Conservation (phyloP, 2,329 filamentous ascomycete species). For the Aspergillus unguis region DNA sequence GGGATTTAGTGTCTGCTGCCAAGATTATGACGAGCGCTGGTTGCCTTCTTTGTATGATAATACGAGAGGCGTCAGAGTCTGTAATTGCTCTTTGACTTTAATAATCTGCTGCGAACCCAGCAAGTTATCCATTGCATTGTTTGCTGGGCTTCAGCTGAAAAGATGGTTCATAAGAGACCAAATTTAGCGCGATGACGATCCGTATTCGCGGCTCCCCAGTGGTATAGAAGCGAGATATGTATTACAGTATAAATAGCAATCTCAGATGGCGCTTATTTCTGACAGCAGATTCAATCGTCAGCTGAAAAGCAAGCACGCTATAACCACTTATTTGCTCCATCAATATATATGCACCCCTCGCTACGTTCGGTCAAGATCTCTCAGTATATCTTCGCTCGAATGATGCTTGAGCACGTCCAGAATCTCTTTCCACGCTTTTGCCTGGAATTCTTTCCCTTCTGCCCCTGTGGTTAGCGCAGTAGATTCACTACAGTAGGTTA, state of each 20-base stretch:
- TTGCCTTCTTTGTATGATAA: not conserved
- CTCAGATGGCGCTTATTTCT: not conserved
- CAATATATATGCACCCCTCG: no score
- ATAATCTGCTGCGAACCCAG: no score
- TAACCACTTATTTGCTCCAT: no score
- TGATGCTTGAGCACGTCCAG: conserved; percentile 30
- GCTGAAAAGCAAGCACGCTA: not conserved
- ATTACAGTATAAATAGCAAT: conserved; percentile 6
- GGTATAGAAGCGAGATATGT: not conserved
- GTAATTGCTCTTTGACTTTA: no score
- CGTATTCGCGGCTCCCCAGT: not conserved
- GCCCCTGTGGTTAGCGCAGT: conserved; percentile 29
- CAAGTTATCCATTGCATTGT: no score
- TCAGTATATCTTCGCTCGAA: conserved; percentile 3
- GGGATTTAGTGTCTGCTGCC: conserved; percentile 12
- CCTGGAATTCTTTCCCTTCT: conserved; percentile 36
- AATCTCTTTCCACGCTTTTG: conserved; percentile 43
- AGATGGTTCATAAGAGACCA: no score
- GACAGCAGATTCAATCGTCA: not conserved
- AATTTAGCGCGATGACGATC: conserved; percentile 2
- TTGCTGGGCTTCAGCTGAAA: no score
- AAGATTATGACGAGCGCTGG: conserved; percentile 2
- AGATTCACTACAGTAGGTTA: not conserved
- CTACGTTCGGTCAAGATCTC: not conserved
- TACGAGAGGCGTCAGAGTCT: not conserved